Evolutionary conservation across 164 flowering plant genomes (phyloP).

Genomic region (Sextonia rubra): DNA sequence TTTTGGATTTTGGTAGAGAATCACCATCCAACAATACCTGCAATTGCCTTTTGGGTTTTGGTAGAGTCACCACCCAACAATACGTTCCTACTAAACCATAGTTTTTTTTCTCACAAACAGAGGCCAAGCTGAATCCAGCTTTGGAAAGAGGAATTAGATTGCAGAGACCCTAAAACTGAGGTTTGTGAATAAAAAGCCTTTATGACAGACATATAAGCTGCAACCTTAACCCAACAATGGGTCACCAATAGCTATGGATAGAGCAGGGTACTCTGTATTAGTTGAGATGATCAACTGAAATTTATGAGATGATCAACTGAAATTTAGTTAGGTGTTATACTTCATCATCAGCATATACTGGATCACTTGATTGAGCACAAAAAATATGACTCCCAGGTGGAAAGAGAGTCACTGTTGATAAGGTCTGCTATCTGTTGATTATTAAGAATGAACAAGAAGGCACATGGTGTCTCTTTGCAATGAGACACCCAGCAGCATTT

Average conservation of each 20-base stretch:
- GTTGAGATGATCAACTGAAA: no score
- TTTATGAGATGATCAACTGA: no score
- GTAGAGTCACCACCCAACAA: slow-evolving; percentile 7
- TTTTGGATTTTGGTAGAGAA: no score
- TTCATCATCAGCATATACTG: no score
- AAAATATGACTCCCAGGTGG: no score
- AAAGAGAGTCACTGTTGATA: neutral
- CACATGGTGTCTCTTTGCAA: neutral
- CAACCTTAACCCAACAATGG: no score
- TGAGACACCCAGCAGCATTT: neutral
- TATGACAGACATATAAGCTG: no score
- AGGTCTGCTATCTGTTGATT: neutral
- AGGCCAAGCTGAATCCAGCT: slow-evolving; percentile 8
- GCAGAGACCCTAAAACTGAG: neutral
- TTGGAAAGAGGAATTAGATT: neutral
- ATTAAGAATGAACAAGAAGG: neutral
- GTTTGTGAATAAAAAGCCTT: no score
- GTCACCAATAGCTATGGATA: no score
- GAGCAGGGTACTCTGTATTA: no score
- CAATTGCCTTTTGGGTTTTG: no score
- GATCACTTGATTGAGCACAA: neutral
- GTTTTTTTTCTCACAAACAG: neutral
- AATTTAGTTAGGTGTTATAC: no score
- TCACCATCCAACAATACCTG: slow-evolving; percentile 9
- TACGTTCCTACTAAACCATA: slow-evolving; percentile 5